Evolutionary conservation across 2,329 filamentous ascomycete species (phyloP).

Genomic region (Colletotrichum sp.): DNA sequence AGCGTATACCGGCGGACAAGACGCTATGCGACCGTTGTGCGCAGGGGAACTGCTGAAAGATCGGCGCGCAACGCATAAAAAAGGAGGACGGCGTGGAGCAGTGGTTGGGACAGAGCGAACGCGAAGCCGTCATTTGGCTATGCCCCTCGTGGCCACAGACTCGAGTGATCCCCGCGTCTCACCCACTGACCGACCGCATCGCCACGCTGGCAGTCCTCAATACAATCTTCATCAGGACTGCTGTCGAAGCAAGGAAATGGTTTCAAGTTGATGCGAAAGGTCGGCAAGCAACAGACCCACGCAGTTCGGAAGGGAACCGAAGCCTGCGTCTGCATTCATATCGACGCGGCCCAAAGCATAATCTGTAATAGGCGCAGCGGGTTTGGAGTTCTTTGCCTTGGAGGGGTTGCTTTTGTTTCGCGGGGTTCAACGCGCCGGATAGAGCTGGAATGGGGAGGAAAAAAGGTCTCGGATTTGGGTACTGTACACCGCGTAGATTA

Average conservation of each 20-base stretch:
- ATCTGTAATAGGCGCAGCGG: slow-evolving; percentile 1
- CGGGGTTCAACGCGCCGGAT: not conserved
- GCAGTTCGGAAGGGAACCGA: not conserved
- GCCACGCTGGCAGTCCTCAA: not conserved
- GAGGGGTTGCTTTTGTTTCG: not conserved
- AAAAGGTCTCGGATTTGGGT: not conserved
- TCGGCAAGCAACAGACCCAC: not conserved
- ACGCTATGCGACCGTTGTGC: slow-evolving; percentile 22
- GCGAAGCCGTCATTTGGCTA: not conserved
- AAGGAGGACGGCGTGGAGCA: not conserved
- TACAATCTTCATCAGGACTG: not conserved
- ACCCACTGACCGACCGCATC: not conserved
- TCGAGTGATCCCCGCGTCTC: not conserved
- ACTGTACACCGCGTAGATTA: slow-evolving; percentile 17
- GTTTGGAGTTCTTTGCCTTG: not conserved
- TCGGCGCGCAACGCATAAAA: not conserved
- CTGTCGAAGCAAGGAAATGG: not conserved
- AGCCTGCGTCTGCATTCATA: not conserved
- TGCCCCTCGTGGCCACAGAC: not conserved
- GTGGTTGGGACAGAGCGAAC: not conserved
- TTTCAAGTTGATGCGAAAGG: slow-evolving; percentile 1
- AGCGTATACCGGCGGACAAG: slow-evolving; percentile 21
- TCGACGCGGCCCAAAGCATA: not conserved
- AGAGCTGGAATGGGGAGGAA: not conserved
- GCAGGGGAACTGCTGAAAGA: slow-evolving; percentile 9